A percentile compares a stretch with the other conserved stretches of the same genome.
Evolutionary conservation across 768 basidiomycete species (phyloP).

Genomic region (Exsudoporus frostii): DNA sequence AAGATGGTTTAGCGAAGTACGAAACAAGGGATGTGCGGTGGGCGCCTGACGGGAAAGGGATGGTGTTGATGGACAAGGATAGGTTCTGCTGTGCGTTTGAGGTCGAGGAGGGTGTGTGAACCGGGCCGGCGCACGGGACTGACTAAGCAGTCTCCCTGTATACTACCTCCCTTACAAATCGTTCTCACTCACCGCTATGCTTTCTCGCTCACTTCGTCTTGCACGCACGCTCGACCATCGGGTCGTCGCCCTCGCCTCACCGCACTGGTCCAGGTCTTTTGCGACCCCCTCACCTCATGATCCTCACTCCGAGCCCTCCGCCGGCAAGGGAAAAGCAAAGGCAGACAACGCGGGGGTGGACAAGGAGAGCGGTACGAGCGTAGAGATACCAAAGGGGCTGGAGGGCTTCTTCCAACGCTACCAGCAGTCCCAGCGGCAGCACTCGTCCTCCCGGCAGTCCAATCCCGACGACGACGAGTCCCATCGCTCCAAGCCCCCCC

Average conservation of each 20-base stretch:
- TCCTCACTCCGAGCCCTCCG: slow-evolving; percentile 27
- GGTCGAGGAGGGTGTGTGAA: slow-evolving; percentile 45
- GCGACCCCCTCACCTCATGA: slow-evolving; percentile 44
- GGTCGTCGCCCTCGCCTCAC: slow-evolving; percentile 32
- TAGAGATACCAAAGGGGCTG: slow-evolving; percentile 59
- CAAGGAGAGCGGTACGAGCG: slow-evolving; percentile 24
- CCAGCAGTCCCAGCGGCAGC: slow-evolving; percentile 37
- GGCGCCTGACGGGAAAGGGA: slow-evolving; percentile 84
- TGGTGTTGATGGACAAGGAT: slow-evolving; percentile 71
- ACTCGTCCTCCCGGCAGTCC: slow-evolving; percentile 26
- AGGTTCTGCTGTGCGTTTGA: slow-evolving; percentile 87
- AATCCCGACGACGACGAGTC: slow-evolving; percentile 29
- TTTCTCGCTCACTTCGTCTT: slow-evolving; percentile 60
- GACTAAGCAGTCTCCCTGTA: slow-evolving; percentile 17
- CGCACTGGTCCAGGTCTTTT: slow-evolving; percentile 40
- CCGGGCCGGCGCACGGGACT: slow-evolving; percentile 5
- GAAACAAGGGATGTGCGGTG: slow-evolving; percentile 67
- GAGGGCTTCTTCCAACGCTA: slow-evolving; percentile 81
- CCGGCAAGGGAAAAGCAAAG: slow-evolving; percentile 33
- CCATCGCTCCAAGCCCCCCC: slow-evolving; percentile 48
- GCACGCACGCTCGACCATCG: slow-evolving; percentile 43
- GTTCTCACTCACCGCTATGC: slow-evolving; percentile 39
- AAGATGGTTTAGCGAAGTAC: slow-evolving; percentile 54
- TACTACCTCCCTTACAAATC: neutral
- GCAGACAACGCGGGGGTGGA: slow-evolving; percentile 34